phyloP scores from a whole-genome alignment of 1,139 yeast species.

The Nadsonia commutata region DNA sequence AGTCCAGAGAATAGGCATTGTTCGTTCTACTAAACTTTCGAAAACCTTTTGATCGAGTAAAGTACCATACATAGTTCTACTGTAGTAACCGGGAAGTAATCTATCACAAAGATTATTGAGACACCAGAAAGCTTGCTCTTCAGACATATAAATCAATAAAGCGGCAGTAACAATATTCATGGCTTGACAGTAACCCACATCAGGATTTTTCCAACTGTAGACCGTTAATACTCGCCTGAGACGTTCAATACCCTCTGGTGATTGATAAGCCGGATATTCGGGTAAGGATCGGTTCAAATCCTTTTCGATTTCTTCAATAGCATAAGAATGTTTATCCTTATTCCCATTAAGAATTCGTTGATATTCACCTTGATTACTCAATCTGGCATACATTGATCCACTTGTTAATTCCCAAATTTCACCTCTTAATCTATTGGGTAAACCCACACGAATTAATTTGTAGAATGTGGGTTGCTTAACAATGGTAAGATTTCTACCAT shows the following conservation, averaged over 20 bases:
- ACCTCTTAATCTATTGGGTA: conserved; percentile 85
- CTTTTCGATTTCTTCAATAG: conserved; percentile 92
- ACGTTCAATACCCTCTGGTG: conserved; percentile 68
- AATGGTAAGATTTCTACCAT: conserved; percentile 73
- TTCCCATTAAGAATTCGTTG: conserved; percentile 41
- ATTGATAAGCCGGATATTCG: conserved; percentile 89
- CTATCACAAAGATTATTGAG: conserved; percentile 69
- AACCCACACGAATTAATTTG: conserved; percentile 73
- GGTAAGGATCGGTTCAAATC: conserved; percentile 90
- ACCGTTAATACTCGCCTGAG: conserved; percentile 81
- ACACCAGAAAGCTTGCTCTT: conserved; percentile 97
- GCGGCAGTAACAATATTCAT: conserved; percentile 98
- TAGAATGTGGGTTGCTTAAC: conserved; percentile 65
- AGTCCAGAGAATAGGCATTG: conserved; percentile 79
- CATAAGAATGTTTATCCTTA: conserved; percentile 52
- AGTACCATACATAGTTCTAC: conserved; percentile 96
- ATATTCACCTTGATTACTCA: conserved; percentile 50
- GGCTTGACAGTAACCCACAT: conserved; percentile 96
- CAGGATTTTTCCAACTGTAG: conserved; percentile 94
- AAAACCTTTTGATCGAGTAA: conserved; percentile 85
- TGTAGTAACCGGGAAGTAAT: conserved; percentile 88
- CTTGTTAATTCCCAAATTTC: conserved; percentile 91
- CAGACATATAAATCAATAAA: conserved; percentile 79
- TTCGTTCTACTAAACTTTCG: conserved; percentile 76
- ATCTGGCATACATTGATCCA: conserved; percentile 70